Percentiles rank a stretch among this genome's conserved stretches.
phyloP scores from a whole-genome alignment of 2,329 filamentous ascomycete genomes.

The Neonectria coccinea region DNA sequence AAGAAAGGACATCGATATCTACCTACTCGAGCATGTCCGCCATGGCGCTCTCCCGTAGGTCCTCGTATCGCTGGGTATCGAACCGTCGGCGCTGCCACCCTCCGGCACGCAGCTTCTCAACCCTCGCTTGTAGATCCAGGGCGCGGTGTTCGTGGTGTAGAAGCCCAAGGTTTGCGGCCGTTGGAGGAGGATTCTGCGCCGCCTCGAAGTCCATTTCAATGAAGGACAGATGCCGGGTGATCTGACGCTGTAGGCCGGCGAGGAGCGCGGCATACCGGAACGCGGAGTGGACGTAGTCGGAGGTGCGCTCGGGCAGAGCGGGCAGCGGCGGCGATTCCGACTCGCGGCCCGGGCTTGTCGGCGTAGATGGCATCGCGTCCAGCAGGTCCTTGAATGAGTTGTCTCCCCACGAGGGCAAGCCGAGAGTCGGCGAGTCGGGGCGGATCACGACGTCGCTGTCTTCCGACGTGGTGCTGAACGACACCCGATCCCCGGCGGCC shows the following conservation, averaged over 20 bases:
- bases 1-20: not conserved
- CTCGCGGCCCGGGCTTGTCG: slow-evolving; percentile 2
- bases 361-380: slow-evolving; percentile 24
- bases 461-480: not conserved
- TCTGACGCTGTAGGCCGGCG: slow-evolving; percentile 60
- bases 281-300: slow-evolving; percentile 52
- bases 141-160: slow-evolving; percentile 51
- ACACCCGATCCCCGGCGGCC: slow-evolving; percentile 53
- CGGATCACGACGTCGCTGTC: slow-evolving; percentile 60
- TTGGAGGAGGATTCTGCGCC: slow-evolving; percentile 41
- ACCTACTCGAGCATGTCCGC: slow-evolving; percentile 57
- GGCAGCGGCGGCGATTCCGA: slow-evolving; percentile 10
- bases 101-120: slow-evolving; percentile 64
- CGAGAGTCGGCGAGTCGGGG: slow-evolving; percentile 71
- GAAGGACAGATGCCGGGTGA: slow-evolving; percentile 60
- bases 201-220: slow-evolving; percentile 56
- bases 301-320: slow-evolving; percentile 7
- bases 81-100: slow-evolving; percentile 70
- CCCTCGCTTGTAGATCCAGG: slow-evolving; percentile 61
- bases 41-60: slow-evolving; percentile 63
- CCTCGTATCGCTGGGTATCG: slow-evolving; percentile 64
- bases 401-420: slow-evolving; percentile 50
- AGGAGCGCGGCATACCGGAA: slow-evolving; percentile 64
- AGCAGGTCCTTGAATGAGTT: slow-evolving; percentile 42
- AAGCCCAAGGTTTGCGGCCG: slow-evolving; percentile 30